Evolutionary conservation across 352 stramenopile genomes (phyloP).

Genomic region (Globisporangium paroecandrum): DNA sequence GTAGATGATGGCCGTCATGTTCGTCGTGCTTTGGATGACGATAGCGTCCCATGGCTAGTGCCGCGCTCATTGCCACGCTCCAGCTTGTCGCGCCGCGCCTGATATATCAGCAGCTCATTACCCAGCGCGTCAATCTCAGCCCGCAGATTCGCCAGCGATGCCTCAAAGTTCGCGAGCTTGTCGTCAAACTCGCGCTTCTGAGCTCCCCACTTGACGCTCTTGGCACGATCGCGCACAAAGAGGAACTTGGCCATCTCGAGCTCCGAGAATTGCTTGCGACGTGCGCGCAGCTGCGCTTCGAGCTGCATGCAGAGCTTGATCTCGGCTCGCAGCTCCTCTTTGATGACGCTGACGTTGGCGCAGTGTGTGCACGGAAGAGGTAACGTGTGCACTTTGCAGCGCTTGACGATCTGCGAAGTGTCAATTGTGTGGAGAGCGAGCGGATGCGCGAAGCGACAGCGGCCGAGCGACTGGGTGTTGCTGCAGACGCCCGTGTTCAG

Average conservation of each 20-base stretch:
- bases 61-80: conserved; percentile 6
- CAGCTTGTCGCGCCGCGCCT: conserved; percentile 13
- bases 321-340: conserved; percentile 22
- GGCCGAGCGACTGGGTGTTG: conserved; percentile 58
- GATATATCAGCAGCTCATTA: conserved; percentile 8
- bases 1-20: neutral
- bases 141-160: conserved; percentile 15
- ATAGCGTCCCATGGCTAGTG: conserved; percentile 10
- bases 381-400: conserved; percentile 31
- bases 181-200: conserved; percentile 48
- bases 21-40: neutral
- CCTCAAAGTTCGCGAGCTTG: conserved; percentile 32
- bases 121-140: conserved; percentile 20
- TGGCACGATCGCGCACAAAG: conserved; percentile 41
- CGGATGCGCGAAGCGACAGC: conserved; percentile 62
- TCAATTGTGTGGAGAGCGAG: conserved; percentile 52
- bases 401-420: conserved; percentile 31
- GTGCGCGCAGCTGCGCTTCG: conserved; percentile 29
- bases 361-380: conserved; percentile 62
- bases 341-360: conserved; percentile 28
- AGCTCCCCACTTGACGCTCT: conserved; percentile 53
- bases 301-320: conserved; percentile 21
- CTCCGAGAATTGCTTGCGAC: conserved; percentile 38
- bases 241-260: conserved; percentile 43
- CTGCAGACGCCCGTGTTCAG: conserved; percentile 40